Conservation (phyloP, 495 filamentous ascomycete genomes). For the Aspergillus carlsbadensis region DNA sequence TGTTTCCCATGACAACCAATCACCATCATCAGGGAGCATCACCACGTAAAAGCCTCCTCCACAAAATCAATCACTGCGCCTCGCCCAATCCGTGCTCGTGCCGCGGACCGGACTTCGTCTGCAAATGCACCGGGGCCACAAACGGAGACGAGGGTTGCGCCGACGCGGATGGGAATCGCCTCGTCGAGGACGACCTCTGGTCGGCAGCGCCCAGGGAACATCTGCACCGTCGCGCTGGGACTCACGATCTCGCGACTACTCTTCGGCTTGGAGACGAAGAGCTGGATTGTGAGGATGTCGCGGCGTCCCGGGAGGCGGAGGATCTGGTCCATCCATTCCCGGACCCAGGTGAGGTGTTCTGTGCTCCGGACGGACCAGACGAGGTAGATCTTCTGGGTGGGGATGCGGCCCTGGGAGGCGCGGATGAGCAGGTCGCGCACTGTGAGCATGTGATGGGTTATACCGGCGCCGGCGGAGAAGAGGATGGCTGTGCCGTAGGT, state of each 20-base stretch:
- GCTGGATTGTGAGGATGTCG: conserved; percentile 77
- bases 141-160: conserved; percentile 80
- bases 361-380: conserved; percentile 89
- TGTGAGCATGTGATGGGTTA: conserved; percentile 82
- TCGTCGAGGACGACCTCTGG: conserved; percentile 65
- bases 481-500: conserved; percentile 86
- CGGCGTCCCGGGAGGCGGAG: conserved; percentile 78
- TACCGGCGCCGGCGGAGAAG: conserved; percentile 84
- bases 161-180: conserved; percentile 73
- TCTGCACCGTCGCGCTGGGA: conserved; percentile 79
- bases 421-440: conserved; percentile 72
- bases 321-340: conserved; percentile 93
- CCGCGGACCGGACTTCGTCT: conserved; percentile 78
- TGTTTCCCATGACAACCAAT: too few relatives aligned
- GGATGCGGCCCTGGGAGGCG: conserved; percentile 65
- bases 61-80: conserved; percentile 78
- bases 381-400: conserved; percentile 76
- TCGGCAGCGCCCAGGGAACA: conserved; percentile 74
- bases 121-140: conserved; percentile 89
- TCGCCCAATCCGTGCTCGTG: conserved; percentile 63
- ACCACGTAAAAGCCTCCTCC: conserved; percentile 95
- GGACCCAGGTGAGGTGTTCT: conserved; percentile 90
- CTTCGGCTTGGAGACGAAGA: conserved; percentile 86
- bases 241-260: conserved; percentile 77
- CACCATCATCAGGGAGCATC: neutral